A percentile compares a stretch with the other conserved stretches of the same genome.
phyloP scores from a whole-genome alignment of 345 rosid genomes.

The Combretum micranthum region DNA sequence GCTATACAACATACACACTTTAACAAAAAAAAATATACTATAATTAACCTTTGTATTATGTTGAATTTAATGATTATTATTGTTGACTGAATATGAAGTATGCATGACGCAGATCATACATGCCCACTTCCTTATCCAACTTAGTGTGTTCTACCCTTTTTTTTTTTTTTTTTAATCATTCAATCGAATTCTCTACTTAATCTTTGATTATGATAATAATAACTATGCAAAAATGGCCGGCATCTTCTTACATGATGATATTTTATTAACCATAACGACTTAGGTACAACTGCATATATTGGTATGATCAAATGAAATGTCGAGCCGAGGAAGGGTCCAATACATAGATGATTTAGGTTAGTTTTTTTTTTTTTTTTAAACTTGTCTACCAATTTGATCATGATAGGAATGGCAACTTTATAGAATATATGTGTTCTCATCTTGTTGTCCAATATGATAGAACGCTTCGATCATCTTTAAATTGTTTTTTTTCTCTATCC shows the following conservation, averaged over 20 bases:
- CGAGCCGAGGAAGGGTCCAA: neutral
- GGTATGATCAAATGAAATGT: slow-evolving; percentile 4
- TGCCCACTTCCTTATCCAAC: slow-evolving; percentile 34
- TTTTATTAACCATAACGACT: slow-evolving; percentile 6
- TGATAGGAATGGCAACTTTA: no score
- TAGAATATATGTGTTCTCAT: no score
- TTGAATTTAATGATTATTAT: neutral
- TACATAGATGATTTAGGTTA: no score
- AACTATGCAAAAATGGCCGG: neutral
- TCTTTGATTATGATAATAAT: neutral
- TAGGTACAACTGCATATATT: neutral
- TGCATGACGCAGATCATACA: slow-evolving; percentile 34
- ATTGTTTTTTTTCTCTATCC: no score
- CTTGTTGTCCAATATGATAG: no score
- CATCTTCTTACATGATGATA: slow-evolving; percentile 7
- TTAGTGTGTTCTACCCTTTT: slow-evolving; percentile 29
- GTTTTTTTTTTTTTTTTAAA: no score
- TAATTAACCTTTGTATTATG: neutral
- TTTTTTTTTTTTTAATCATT: slow-evolving; percentile 8
- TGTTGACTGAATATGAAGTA: slow-evolving; percentile 17
- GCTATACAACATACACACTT: no score
- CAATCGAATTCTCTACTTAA: neutral
- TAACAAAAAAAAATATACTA: no score
- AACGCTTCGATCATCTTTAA: no score
- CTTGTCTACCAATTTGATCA: no score